Evolutionary conservation across 139 green algal genomes (phyloP).

Genomic region (Chlamydomonas schloesseri): DNA sequence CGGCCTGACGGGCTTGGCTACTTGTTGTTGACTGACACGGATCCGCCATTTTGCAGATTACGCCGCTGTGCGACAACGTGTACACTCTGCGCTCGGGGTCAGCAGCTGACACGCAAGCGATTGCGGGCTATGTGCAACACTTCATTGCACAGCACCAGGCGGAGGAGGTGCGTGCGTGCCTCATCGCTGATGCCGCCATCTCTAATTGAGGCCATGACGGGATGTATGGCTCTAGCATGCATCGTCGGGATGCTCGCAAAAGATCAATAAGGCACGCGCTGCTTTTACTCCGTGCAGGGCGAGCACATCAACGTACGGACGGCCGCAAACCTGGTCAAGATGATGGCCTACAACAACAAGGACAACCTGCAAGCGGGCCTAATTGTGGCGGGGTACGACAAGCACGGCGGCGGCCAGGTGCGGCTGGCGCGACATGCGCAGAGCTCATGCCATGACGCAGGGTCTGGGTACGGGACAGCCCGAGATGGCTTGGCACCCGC

Average conservation of each 20-base stretch:
- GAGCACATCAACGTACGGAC: conserved; percentile 75
- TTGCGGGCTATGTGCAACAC: conserved; percentile 70
- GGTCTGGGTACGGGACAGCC: too few species aligned
- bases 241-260: too few species aligned
- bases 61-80: conserved; percentile 67
- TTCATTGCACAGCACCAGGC: conserved; percentile 78
- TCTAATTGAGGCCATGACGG: too few species aligned
- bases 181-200: too few species aligned
- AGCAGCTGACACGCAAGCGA: conserved; percentile 72
- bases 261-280: too few species aligned
- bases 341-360: conserved; percentile 93
- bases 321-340: conserved; percentile 84
- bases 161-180: conserved; percentile 67
- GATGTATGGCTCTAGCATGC: too few species aligned
- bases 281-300: conserved; percentile 16
- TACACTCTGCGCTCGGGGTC: conserved; percentile 72
- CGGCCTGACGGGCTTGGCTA: too few species aligned
- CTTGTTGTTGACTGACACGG: too few species aligned
- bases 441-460: too few species aligned
- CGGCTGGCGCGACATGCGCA: conserved; percentile 65
- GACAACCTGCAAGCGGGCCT: conserved; percentile 69
- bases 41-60: conserved; percentile 47
- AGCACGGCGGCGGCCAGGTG: conserved; percentile 74
- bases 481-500: too few species aligned
- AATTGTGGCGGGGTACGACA: conserved; percentile 76